Evolutionary conservation across 768 basidiomycete genomes (phyloP).

Genomic region (Mycena chlorophos): DNA sequence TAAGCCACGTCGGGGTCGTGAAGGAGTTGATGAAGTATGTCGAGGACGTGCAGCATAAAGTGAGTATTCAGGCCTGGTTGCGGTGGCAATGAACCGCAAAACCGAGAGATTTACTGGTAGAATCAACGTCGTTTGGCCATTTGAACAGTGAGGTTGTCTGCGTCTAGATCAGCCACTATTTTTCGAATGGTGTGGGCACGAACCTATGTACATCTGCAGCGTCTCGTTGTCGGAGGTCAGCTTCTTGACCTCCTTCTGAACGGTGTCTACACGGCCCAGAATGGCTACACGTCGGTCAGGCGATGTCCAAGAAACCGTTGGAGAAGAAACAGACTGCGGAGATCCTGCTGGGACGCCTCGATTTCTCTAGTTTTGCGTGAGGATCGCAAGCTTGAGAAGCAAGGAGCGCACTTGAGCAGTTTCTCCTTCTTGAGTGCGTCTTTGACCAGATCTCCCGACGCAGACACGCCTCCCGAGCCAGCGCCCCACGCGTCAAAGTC

Average conservation of each 20-base stretch:
- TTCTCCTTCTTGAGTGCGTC: slow-evolving; percentile 79
- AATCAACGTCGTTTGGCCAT: slow-evolving; percentile 75
- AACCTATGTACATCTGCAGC: slow-evolving; percentile 75
- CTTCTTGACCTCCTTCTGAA: slow-evolving; percentile 81
- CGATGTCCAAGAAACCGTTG: background rate
- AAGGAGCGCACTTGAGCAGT: slow-evolving; percentile 64
- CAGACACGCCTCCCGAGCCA: slow-evolving; percentile 43
- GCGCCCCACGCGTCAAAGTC: slow-evolving; percentile 43
- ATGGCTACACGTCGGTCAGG: slow-evolving; percentile 53
- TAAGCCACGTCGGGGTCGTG: too few relatives aligned
- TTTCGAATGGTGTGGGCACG: background rate
- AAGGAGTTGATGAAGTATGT: too few relatives aligned
- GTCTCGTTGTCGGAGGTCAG: slow-evolving; percentile 77
- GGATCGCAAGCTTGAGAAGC: background rate
- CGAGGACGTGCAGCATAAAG: too few relatives aligned
- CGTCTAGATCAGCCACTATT: background rate
- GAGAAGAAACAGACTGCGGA: slow-evolving; percentile 55
- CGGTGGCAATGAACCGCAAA: too few relatives aligned
- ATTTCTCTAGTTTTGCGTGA: slow-evolving; percentile 58
- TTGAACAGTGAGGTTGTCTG: slow-evolving; percentile 81
- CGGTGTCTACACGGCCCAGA: slow-evolving; percentile 61
- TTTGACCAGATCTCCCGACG: slow-evolving; percentile 63
- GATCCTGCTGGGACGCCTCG: slow-evolving; percentile 69
- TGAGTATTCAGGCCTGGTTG: too few relatives aligned
- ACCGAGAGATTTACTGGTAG: slow-evolving; percentile 5